These are phyloP conservation scores for Aciculosporium take DNA, from an alignment of 2,329 filamentous ascomycete species.

Conservation along the genomic window DNA sequence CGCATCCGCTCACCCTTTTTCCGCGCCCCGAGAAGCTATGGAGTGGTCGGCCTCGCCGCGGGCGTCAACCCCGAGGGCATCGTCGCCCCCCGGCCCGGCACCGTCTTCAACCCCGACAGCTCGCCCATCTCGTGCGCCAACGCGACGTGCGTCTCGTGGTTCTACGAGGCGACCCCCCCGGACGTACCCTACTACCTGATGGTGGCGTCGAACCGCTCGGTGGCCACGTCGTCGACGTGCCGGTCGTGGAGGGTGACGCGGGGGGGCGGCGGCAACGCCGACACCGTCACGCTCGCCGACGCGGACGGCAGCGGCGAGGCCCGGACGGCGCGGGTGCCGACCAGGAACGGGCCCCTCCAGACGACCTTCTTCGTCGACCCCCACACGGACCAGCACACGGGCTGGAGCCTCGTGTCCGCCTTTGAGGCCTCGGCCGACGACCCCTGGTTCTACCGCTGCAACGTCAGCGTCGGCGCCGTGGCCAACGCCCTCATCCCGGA, in stretches of 20 bases:
- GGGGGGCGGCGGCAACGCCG: conserved; percentile 17
- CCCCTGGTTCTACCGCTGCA: conserved; percentile 29
- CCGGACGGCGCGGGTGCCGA: no score
- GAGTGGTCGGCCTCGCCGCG: conserved; percentile 12
- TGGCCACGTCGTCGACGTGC: conserved; percentile 18
- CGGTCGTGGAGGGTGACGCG: conserved; percentile 15
- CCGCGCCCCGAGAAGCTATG: no score
- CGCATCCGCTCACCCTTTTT: no score
- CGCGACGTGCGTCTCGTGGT: conserved; percentile 20
- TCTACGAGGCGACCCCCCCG: conserved; percentile 19
- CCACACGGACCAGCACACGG: conserved; percentile 10
- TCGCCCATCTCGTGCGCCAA: conserved; percentile 19
- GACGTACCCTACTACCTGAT: conserved; percentile 7
- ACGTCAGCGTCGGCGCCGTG: conserved; percentile 21
- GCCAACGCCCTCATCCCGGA: conserved; percentile 21
- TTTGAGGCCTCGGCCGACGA: conserved; percentile 22
- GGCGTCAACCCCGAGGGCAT: conserved; percentile 5
- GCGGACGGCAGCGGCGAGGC: conserved; percentile 9
- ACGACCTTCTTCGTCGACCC: conserved; percentile 24
- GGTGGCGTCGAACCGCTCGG: conserved; percentile 19
- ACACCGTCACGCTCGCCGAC: conserved; percentile 15
- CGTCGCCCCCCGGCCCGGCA: conserved; percentile 16
- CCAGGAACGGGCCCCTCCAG: conserved; percentile 18
- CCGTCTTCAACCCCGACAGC: conserved; percentile 17
- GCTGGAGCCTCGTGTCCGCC: conserved; percentile 18